These are phyloP conservation scores for Zygoascus meyerae DNA, from an alignment of 1,139 yeast genomes.

Conservation along the genomic window DNA sequence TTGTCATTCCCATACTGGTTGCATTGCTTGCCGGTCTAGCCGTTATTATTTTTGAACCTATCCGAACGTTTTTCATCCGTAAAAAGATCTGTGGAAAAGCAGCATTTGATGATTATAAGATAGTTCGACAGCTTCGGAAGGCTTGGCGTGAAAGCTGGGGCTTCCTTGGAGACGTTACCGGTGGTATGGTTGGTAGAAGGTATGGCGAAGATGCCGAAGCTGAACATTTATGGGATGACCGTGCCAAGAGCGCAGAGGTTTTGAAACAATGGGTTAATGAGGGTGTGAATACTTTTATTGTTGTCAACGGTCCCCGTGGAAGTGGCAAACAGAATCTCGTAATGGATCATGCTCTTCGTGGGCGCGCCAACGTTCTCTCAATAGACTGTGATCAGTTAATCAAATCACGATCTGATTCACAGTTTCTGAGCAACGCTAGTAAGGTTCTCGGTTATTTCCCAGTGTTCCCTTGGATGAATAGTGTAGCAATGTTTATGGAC, in stretches of 20 bases:
- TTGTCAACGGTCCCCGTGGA: slow-evolving; percentile 90
- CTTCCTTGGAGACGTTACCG: slow-evolving; percentile 4
- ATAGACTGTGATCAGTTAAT: slow-evolving; percentile 74
- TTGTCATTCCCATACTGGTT: slow-evolving; percentile 61
- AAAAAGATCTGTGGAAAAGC: slow-evolving; percentile 47
- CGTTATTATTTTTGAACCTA: slow-evolving; percentile 85
- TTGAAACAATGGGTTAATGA: slow-evolving; percentile 71
- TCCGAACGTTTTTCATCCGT: slow-evolving; percentile 73
- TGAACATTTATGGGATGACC: slow-evolving; percentile 56
- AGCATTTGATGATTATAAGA: slow-evolving; percentile 12
- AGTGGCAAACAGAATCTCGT: slow-evolving; percentile 86
- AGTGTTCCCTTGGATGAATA: slow-evolving; percentile 86
- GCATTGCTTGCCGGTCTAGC: slow-evolving; percentile 71
- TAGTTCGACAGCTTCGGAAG: background rate
- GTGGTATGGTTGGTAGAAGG: slow-evolving; percentile 7
- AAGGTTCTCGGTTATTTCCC: slow-evolving; percentile 85
- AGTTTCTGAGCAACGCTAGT: slow-evolving; percentile 63
- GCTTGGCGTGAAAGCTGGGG: slow-evolving; percentile 4
- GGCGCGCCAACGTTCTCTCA: slow-evolving; percentile 53
- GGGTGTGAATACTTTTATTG: slow-evolving; percentile 77
- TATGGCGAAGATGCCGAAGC: slow-evolving; percentile 32
- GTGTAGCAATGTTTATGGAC: slow-evolving; percentile 73
- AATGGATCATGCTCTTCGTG: slow-evolving; percentile 57
- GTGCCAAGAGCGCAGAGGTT: slow-evolving; percentile 61
- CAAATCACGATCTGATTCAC: slow-evolving; percentile 66